Conservation (phyloP, 164 flowering plant species). For the Cinnamomum micranthum region DNA sequence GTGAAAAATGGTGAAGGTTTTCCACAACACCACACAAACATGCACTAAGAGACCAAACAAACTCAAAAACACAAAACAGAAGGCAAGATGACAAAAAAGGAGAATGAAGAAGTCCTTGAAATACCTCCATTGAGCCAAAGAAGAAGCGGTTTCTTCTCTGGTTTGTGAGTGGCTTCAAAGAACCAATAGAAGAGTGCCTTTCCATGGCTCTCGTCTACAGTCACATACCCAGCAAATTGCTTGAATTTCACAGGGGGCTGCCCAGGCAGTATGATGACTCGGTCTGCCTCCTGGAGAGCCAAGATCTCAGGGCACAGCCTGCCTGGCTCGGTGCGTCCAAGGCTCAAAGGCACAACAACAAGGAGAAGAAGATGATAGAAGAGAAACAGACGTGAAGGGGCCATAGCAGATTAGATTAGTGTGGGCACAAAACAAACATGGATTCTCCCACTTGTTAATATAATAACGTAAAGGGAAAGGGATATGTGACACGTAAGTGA, state of each 20-base stretch:
- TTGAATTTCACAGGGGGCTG: conserved; percentile 53
- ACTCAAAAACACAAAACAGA: too few relatives aligned
- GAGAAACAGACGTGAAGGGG: not conserved
- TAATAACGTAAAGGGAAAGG: too few relatives aligned
- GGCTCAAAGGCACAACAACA: not conserved
- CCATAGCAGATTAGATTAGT: not conserved
- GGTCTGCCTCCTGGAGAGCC: conserved; percentile 38
- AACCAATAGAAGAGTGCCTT: conserved; percentile 72
- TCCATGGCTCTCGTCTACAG: conserved; percentile 42
- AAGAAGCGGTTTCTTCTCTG: conserved; percentile 42
- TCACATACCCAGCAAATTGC: conserved; percentile 59
- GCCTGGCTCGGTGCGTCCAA: not conserved
- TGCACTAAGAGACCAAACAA: too few relatives aligned
- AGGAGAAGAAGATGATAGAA: too few relatives aligned
- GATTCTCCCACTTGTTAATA: too few relatives aligned
- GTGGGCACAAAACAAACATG: not conserved
- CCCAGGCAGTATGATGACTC: conserved; percentile 43
- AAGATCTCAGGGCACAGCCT: not conserved
- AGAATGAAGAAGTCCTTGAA: too few relatives aligned
- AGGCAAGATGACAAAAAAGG: too few relatives aligned
- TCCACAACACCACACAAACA: too few relatives aligned
- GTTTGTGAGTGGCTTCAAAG: conserved; percentile 42
- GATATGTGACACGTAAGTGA: too few relatives aligned
- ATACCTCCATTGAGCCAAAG: conserved; percentile 70
- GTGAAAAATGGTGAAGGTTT: too few relatives aligned